Evolutionary conservation across 352 stramenopile species (phyloP), one percentile per base, ranked within the genome.

Genomic region (Globisporangium apiculatum): DNA sequence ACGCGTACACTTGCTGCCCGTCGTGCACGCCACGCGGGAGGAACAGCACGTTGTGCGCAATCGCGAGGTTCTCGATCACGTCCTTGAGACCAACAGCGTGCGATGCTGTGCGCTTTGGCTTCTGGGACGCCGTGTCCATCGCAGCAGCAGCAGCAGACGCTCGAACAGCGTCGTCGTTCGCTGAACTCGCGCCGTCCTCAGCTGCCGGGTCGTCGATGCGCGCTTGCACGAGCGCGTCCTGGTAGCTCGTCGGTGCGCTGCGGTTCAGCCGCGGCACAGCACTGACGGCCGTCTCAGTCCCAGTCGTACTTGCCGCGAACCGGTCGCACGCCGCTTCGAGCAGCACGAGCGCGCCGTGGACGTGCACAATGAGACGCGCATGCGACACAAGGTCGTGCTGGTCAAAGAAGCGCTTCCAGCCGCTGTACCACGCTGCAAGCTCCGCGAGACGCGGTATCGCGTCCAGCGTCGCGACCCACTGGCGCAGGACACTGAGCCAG

Each of bases 401-500:
- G 7, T 77, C 68, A 42, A 96, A 95, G 51, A 94, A 76, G 5
- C 71, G 46, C 45, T 92, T 94, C 88, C 88, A 96, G 4, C 88
- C 86, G 18, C 69, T 66, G 63, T 95, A 95, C 88, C 88, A 96
- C 51, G 66, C 81, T 37, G 85, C 71, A 1, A 96, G 60, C 60
- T 96, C 88, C 1, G 48, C 46, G 42, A 95, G 55, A 51, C 75
- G 68, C 4, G 76, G 70, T 3, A 68, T 67, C 5, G 67, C 64
- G 14, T 56, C 51, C 0, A 35, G 9, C 5, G 48, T 50, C 24
- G 24, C 24, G 4, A 97, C 68, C 90, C 90, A 97, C 50, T 71
- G 72, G 12, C 77, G 83, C 50, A 97, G 64, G 14, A 91, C 80
- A 15, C 79, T 76, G 11, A 97, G 77, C 90, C 90, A 97, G 59